These are phyloP conservation scores for Phellinidium pouzarii DNA, from an alignment of 1,284 basidiomycete species.

Conservation along the genomic window DNA sequence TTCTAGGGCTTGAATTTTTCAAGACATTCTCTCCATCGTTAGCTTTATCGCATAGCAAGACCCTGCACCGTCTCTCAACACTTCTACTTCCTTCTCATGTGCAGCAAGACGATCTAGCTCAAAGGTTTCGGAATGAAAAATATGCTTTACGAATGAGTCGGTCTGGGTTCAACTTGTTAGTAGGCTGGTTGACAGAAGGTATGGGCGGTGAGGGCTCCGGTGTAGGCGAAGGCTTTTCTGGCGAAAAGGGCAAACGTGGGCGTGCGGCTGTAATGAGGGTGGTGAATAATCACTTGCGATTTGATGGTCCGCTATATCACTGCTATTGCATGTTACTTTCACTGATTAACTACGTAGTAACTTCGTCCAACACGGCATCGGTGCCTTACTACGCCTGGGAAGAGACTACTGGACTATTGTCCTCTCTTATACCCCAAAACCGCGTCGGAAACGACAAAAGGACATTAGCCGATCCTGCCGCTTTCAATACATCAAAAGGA, in stretches of 20 bases:
- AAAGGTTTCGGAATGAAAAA: conserved; percentile 85
- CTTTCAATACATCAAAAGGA: conserved; percentile 69
- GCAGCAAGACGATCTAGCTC: conserved; percentile 75
- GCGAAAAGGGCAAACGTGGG: conserved; percentile 75
- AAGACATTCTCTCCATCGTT: conserved; percentile 66
- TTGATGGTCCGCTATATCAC: conserved; percentile 63
- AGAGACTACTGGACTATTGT: conserved; percentile 75
- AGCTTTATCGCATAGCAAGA: conserved; percentile 61
- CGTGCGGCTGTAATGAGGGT: conserved; percentile 86
- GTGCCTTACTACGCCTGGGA: conserved; percentile 66
- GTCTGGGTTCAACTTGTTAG: conserved; percentile 85
- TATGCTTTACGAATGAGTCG: conserved; percentile 89
- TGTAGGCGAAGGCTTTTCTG: conserved; percentile 74
- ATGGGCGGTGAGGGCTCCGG: conserved; percentile 82
- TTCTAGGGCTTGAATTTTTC: conserved; percentile 70
- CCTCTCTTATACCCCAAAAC: conserved; percentile 65
- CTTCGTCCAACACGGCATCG: conserved; percentile 59
- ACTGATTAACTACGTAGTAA: conserved; percentile 42
- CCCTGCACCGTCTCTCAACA: conserved; percentile 77
- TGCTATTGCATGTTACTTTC: conserved; percentile 11
- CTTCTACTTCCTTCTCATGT: conserved; percentile 83
- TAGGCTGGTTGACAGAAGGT: conserved; percentile 95
- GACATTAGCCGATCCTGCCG: conserved; percentile 46
- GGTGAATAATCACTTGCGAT: conserved; percentile 87
- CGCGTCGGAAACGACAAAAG: conserved; percentile 34